Base-by-base conservation (phyloP, 768 basidiomycete genomes). In the Mycena indigotica region DNA sequence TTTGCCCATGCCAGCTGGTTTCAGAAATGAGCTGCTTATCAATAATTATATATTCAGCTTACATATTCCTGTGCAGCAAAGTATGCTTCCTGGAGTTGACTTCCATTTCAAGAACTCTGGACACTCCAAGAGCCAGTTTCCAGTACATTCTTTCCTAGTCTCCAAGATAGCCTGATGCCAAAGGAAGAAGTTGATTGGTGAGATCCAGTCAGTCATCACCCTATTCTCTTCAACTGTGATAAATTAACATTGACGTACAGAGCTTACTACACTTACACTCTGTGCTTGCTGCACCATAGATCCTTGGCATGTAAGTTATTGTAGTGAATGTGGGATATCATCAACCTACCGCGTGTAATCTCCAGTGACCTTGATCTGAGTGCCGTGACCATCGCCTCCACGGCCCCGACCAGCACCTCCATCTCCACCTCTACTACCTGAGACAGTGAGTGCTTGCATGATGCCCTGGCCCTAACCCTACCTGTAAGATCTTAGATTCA, bases 341-440 rank as follows among this genome's bases (percentile, higher is more conserved):
- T n/a, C n/a, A n/a, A n/a, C n/a, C 12, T n/a, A 38, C n/a, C n/a
- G n/a, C 35, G 12, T 38, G 35, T n/a, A 10, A 46, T 45, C 45
- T 23, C 25, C 45, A 1, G 19, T 16, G 26, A 44, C 53, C n/a
- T 55, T 29, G n/a, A 55, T 44, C 1, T 21, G n/a, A 23, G 53
- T 29, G 3, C 53, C 53, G 3, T 46, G 2, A 2, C 53, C 53
- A 21, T 5, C 39, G 26, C 53, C 53, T n/a, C 53, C 53, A 24
- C 21, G 24, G n/a, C 53, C 53, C n/a, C 41, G 41, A n/a, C 53
- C 41, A 2, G 1, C 23, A 29, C 53, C 53, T 4, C 53, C 53
- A 2, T 40, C 17, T 5, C 53, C 53, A n/a, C 53, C 53, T 46
- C 41, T 55, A 32, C 53, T 44, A 21, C 53, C 53, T 55, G n/a